Evolutionary conservation across 1,284 basidiomycete species (phyloP).

Genomic region (Irpex sp.): DNA sequence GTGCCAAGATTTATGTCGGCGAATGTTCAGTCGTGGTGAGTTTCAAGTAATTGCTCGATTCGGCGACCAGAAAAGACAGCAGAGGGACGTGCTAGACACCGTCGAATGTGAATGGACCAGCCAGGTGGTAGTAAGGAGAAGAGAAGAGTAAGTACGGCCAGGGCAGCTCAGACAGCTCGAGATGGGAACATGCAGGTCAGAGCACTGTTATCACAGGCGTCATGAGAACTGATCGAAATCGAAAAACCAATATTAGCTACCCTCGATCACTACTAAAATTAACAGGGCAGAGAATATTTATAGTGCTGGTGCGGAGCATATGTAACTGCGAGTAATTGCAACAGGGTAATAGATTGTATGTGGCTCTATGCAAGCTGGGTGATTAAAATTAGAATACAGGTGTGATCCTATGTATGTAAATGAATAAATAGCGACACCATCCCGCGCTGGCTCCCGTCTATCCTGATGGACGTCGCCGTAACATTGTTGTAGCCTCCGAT

Average conservation of each 20-base stretch:
- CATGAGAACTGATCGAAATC: background rate
- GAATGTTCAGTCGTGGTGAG: background rate
- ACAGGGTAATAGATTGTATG: background rate
- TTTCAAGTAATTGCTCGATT: background rate
- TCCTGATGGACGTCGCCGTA: conserved; percentile 12
- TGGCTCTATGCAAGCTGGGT: background rate
- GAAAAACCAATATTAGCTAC: background rate
- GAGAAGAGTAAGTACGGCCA: background rate
- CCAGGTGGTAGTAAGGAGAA: background rate
- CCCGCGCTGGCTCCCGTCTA: background rate
- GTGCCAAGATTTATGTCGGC: background rate
- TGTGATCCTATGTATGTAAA: conserved; percentile 3
- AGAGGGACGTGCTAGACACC: background rate
- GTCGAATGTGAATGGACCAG: background rate
- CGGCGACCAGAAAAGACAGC: background rate
- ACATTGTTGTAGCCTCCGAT: conserved; percentile 1
- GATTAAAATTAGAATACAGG: conserved; percentile 4
- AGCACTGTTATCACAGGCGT: background rate
- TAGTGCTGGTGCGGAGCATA: background rate
- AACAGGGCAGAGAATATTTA: background rate
- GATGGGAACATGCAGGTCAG: background rate
- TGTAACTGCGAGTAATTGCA: no score
- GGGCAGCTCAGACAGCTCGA: background rate
- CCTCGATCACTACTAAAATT: background rate
- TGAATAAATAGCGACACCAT: background rate